Evolutionary conservation across 2,329 filamentous ascomycete species (phyloP).

Genomic region (Didymella glomerata): DNA sequence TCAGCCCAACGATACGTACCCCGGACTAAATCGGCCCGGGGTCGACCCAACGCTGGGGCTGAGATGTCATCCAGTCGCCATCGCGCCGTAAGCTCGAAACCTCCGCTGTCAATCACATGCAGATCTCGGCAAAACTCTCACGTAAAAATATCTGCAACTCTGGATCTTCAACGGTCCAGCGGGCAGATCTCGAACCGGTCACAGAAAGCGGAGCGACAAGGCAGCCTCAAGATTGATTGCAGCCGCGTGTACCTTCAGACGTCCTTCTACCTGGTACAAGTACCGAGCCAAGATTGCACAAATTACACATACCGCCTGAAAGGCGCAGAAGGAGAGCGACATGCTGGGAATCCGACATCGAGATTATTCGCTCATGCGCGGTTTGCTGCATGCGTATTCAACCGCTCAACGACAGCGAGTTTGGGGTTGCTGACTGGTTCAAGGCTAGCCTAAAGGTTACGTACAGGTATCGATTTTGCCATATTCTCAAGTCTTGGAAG

Average conservation of each 20-base stretch:
- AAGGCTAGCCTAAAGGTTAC: slow-evolving; percentile 32
- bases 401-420: slow-evolving; percentile 23
- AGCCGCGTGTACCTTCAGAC: not conserved
- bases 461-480: slow-evolving; percentile 33
- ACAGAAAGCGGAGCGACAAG: slow-evolving; percentile 21
- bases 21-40: slow-evolving; percentile 33
- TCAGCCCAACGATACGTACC: slow-evolving; percentile 10
- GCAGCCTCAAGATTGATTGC: slow-evolving; percentile 8
- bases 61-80: slow-evolving; percentile 20
- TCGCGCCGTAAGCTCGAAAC: slow-evolving; percentile 7
- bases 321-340: not conserved
- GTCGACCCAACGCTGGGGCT: slow-evolving; percentile 12
- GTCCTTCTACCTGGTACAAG: not conserved
- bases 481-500: slow-evolving; percentile 23
- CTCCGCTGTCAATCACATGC: slow-evolving; percentile 34
- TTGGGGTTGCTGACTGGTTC: slow-evolving; percentile 27
- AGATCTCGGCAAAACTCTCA: slow-evolving; percentile 32
- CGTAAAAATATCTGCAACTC: slow-evolving; percentile 33
- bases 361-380: slow-evolving; percentile 9
- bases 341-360: not conserved
- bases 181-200: slow-evolving; percentile 11
- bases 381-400: slow-evolving; percentile 21
- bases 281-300: slow-evolving; percentile 15
- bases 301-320: slow-evolving; percentile 7
- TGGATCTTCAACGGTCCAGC: slow-evolving; percentile 8